Conservation (phyloP, 2,329 filamentous ascomycete genomes). For the Trematosphaeria pertusa region DNA sequence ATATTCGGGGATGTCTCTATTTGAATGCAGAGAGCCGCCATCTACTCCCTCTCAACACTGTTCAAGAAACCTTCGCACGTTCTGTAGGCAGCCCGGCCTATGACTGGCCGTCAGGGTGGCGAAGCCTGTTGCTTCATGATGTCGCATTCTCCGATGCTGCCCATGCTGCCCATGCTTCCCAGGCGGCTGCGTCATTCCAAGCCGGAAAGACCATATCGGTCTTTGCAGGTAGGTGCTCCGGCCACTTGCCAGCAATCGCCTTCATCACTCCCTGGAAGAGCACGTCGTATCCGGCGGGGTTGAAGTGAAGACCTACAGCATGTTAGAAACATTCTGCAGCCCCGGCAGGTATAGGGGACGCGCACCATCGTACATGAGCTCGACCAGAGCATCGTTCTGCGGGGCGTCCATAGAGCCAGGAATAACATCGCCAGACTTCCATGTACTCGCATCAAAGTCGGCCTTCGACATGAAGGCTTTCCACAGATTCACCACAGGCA, state of each 20-base stretch:
- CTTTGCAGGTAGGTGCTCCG: constrained; percentile 61
- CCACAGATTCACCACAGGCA: constrained; percentile 82
- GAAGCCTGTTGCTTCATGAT: too few species aligned
- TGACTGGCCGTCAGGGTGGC: too few species aligned
- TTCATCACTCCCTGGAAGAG: constrained; percentile 62
- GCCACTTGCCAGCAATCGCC: constrained; percentile 59
- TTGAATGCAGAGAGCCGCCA: too few species aligned
- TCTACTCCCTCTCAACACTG: too few species aligned
- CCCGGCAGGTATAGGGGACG: constrained; percentile 1
- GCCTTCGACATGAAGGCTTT: constrained; percentile 73
- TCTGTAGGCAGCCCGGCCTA: too few species aligned
- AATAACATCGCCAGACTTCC: constrained; percentile 53
- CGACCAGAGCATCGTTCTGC: constrained; percentile 62
- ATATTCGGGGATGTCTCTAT: too few species aligned
- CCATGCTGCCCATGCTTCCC: constrained; percentile 37
- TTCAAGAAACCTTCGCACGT: too few species aligned
- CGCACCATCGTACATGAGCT: constrained; percentile 64
- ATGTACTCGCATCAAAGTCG: constrained; percentile 55
- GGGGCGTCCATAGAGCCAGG: constrained; percentile 65
- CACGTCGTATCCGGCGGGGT: constrained; percentile 62
- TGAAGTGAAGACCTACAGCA: constrained; percentile 64
- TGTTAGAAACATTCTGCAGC: constrained; percentile 14
- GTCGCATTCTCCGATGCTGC: too few species aligned
- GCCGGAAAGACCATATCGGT: constrained; percentile 61
- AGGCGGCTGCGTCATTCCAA: constrained; percentile 55